Evolutionary conservation across 1,284 basidiomycete genomes (phyloP).

Genomic region (Peniophora sp.): DNA sequence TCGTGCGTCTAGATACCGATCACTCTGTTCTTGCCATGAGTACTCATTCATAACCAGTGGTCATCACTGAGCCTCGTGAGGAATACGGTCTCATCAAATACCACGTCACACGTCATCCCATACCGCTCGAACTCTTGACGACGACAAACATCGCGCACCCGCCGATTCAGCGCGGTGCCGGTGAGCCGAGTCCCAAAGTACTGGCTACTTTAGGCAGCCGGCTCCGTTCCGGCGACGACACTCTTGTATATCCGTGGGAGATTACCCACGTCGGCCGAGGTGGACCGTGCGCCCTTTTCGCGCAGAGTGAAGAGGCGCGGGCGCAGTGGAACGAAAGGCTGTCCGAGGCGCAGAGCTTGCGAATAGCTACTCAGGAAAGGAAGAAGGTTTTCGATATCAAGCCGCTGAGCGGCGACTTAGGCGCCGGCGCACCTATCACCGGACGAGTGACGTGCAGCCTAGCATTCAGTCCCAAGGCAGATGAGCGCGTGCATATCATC

Average conservation of each 20-base stretch:
- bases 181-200: constrained; percentile 25
- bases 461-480: constrained; percentile 80
- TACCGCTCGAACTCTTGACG: constrained; percentile 81
- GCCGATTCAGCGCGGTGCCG: constrained; percentile 55
- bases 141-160: constrained; percentile 76
- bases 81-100: constrained; percentile 62
- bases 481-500: constrained; percentile 80
- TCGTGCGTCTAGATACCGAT: constrained; percentile 45
- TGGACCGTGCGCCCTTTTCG: constrained; percentile 79
- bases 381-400: constrained; percentile 91
- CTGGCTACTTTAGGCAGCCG: constrained; percentile 22
- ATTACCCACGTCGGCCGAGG: constrained; percentile 83
- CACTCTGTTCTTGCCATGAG: background rate
- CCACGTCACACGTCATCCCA: constrained; percentile 78
- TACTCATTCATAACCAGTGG: constrained; percentile 42
- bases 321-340: constrained; percentile 86
- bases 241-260: constrained; percentile 75
- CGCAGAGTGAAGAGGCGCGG: constrained; percentile 70
- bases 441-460: constrained; percentile 91
- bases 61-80: constrained; percentile 79
- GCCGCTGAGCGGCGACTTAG: constrained; percentile 76
- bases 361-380: constrained; percentile 82
- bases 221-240: constrained; percentile 44
- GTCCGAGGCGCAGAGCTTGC: constrained; percentile 79
- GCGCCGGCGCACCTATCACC: constrained; percentile 67